Evolutionary conservation across 805 yeast species (phyloP).

Genomic region (Cyberlindnera lachancei): DNA sequence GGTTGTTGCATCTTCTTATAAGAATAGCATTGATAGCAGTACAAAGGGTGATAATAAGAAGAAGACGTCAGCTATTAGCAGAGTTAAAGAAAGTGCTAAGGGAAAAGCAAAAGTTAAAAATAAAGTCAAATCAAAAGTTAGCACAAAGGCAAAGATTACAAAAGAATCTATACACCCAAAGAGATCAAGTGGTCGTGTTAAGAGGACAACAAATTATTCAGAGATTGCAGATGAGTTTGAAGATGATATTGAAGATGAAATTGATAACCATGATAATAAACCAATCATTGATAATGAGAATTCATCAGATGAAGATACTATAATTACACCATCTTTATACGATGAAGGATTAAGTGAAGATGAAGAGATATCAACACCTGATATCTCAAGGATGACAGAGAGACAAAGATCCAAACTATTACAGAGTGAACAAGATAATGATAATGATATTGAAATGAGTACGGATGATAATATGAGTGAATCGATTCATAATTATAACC

Average conservation of each 20-base stretch:
- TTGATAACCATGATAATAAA: too few species aligned
- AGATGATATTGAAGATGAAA: constrained; percentile 10
- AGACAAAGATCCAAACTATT: constrained; percentile 20
- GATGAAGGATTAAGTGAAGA: constrained; percentile 18
- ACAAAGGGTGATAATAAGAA: too few species aligned
- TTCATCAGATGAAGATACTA: constrained; percentile 10
- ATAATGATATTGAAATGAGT: background rate
- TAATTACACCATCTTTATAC: constrained; percentile 21
- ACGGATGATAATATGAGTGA: too few species aligned
- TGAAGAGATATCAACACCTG: constrained; percentile 5
- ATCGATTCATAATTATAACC: too few species aligned
- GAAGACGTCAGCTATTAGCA: too few species aligned
- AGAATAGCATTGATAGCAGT: too few species aligned
- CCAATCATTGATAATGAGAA: too few species aligned
- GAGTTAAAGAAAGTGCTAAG: too few species aligned
- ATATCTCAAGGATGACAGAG: constrained; percentile 23
- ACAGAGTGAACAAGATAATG: constrained; percentile 1
- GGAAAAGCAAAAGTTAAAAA: too few species aligned
- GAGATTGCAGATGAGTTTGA: constrained; percentile 21
- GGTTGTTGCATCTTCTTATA: too few species aligned
- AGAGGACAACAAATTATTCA: constrained; percentile 9
- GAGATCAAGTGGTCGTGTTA: background rate
- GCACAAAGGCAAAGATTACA: constrained; percentile 5
- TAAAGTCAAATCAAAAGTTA: constrained; percentile 8
- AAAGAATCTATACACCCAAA: constrained; percentile 1